Percentiles rank a stretch among this genome's conserved stretches.
Conservation (phyloP, 176 grass and related monocot species). For the Musa acuminata region DNA sequence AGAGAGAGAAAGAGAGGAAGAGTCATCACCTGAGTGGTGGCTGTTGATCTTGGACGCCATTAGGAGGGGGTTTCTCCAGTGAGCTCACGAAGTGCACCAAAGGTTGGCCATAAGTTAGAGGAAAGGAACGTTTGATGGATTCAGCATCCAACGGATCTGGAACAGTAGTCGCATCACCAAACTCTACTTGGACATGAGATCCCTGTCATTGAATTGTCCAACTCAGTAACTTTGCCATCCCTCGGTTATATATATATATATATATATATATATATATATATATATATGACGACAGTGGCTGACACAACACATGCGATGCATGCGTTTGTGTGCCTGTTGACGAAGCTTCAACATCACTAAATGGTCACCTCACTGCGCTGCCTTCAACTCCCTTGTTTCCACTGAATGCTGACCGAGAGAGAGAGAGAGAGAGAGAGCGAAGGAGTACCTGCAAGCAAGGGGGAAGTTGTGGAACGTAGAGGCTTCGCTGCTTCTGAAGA, state of each 20-base stretch:
- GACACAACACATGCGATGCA: too few species aligned
- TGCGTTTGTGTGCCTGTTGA: too few species aligned
- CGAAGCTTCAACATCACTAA: background rate
- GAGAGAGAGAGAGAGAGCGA: background rate
- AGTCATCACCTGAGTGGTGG: background rate
- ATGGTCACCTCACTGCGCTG: background rate
- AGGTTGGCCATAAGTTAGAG: conserved; percentile 3
- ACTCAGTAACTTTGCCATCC: background rate
- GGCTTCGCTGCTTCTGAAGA: conserved; percentile 6
- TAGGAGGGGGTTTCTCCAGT: background rate
- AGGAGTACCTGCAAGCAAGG: background rate
- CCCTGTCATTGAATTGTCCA: background rate
- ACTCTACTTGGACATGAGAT: conserved; percentile 2
- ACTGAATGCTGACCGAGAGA: background rate
- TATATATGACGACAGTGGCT: too few species aligned
- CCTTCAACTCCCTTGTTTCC: background rate
- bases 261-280: too few species aligned
- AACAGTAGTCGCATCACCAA: background rate
- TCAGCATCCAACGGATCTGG: conserved; percentile 10
- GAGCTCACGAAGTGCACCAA: conserved; percentile 7
- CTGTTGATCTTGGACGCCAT: background rate
- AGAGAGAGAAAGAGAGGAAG: too few species aligned
- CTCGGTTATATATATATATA: too few species aligned
- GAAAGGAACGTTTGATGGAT: conserved; percentile 5
- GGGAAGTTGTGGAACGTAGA: conserved; percentile 8